Evolutionary conservation across 2,329 filamentous ascomycete species (phyloP), one percentile per base, ranked within the genome.

Genomic region (Parastagonospora nodorum): DNA sequence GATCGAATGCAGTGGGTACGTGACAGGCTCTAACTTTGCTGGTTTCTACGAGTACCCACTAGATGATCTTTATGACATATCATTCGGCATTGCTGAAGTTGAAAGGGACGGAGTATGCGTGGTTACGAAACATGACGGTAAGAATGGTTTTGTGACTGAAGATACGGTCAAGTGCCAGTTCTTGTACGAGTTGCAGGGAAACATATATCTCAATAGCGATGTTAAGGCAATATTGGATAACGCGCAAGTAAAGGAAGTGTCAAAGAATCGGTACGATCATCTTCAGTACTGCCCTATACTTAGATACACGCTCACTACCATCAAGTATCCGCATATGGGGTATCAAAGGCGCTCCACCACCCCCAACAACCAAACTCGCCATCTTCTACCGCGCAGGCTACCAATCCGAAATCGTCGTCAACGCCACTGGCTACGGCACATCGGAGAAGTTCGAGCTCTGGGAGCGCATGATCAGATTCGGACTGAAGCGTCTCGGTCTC

Each of bases 1-100:
- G 14, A 77, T 78, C 33, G 76, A 78, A 49, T 78, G 76, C 46
- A 69, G 67, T 32, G 71, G 67, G 32, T 85, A 85, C 46, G 80
- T 80, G 2, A 81, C 80, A 0, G 82, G 82, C 0, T 78, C 72
- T 0, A 84, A 85, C 54, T 85, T 83, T 51, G 74, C 80, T 0
- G 82, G 81, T 0, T 82, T 78, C 45, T 73, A 78, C 30, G 75
- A 78, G 2, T 75, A 77, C 48, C 53, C 72, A 1, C 49, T 78
- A 1, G 74, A 79, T 7, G 61, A 67, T 0, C 67, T 80, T 19
- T 64, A 78, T 39, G 76, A 78, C 39, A 71, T 79, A 1, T 73
- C 74, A 0, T 80, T 79, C 38, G 79, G 78, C 1, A 80, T 84
- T 49, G 80, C 76, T 0, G 80, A 83, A 47, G 71, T 84, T 14